Percentiles rank a stretch among this genome's conserved stretches.
Conservation (phyloP, 805 yeast species). For the Cyberlindnera galapagoensis region DNA sequence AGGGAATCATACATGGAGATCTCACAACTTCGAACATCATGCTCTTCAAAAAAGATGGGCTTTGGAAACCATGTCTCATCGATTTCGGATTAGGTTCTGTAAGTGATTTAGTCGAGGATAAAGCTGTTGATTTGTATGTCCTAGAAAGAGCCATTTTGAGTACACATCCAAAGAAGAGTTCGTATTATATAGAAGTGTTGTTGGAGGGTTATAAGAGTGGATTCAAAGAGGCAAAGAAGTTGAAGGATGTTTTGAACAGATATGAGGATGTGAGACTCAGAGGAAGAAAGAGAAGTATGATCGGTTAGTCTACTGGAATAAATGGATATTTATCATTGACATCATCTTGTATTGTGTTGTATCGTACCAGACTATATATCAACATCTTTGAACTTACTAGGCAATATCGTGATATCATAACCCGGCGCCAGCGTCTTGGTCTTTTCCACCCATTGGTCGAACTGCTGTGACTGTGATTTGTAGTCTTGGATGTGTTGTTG, state of each 20-base stretch:
- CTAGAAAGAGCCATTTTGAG: conserved; percentile 86
- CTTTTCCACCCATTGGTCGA: conserved; percentile 27
- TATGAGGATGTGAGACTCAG: conserved; percentile 82
- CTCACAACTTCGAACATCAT: conserved; percentile 86
- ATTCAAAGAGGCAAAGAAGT: conserved; percentile 34
- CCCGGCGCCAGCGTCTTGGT: conserved; percentile 35
- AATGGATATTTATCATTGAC: conserved; percentile 12
- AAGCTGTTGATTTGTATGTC: conserved; percentile 95
- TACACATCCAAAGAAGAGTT: conserved; percentile 77
- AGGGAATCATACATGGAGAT: conserved; percentile 89
- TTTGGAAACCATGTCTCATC: conserved; percentile 54
- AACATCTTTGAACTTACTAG: conserved; percentile 4
- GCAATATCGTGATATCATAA: conserved; percentile 23
- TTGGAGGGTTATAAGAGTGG: conserved; percentile 57
- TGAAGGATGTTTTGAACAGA: conserved; percentile 51
- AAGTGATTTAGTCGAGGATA: conserved; percentile 75
- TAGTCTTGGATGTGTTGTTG: conserved; percentile 19
- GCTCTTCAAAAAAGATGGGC: conserved; percentile 23
- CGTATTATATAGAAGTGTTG: conserved; percentile 59
- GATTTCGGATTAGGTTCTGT: conserved; percentile 89
- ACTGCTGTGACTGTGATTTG: conserved; percentile 18
- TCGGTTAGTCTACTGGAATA: no score
- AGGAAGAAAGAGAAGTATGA: conserved; percentile 93
- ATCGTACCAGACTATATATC: conserved; percentile 3
- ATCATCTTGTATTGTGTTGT: conserved; percentile 18